phyloP scores from a whole-genome alignment of 2,329 filamentous ascomycete genomes.

The Lachnellula arida region DNA sequence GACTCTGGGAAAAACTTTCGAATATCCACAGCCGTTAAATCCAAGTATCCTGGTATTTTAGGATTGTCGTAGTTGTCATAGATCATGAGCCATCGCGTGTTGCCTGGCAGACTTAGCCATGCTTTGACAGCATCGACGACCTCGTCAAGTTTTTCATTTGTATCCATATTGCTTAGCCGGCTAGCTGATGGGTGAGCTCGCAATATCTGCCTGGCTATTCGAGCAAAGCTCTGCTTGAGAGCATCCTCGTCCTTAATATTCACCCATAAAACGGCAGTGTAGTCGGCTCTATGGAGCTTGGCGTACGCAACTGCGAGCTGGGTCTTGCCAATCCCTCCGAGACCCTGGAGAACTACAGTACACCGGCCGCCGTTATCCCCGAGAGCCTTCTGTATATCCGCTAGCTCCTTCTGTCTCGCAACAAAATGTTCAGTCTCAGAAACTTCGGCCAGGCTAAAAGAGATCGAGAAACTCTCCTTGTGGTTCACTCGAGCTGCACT shows the following conservation, averaged over 20 bases:
- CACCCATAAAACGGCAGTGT: constrained; percentile 18
- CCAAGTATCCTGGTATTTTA: constrained; percentile 1
- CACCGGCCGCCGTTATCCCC: too few relatives aligned
- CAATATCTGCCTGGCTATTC: constrained; percentile 9
- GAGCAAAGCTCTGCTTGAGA: constrained; percentile 28
- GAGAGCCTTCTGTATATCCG: too few relatives aligned
- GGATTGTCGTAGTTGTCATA: constrained; percentile 33
- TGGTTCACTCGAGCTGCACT: too few relatives aligned
- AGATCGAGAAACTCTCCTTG: too few relatives aligned
- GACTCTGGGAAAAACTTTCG: constrained; percentile 6
- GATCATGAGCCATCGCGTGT: constrained; percentile 33
- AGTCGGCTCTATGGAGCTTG: constrained; percentile 15
- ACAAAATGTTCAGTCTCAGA: too few relatives aligned
- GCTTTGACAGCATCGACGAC: constrained; percentile 7
- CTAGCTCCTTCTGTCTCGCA: too few relatives aligned
- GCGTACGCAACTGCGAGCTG: constrained; percentile 37
- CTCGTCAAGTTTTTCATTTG: constrained; percentile 3
- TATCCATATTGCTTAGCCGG: not conserved
- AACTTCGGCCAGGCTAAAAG: too few relatives aligned
- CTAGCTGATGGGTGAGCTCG: constrained; percentile 3
- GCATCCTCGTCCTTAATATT: constrained; percentile 14
- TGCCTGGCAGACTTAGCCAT: constrained; percentile 18
- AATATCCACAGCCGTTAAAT: constrained; percentile 8
- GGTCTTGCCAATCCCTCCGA: constrained; percentile 44
- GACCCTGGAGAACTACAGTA: constrained; percentile 32